phyloP scores from a whole-genome alignment of 305 asterid species.

The Vinca major region DNA sequence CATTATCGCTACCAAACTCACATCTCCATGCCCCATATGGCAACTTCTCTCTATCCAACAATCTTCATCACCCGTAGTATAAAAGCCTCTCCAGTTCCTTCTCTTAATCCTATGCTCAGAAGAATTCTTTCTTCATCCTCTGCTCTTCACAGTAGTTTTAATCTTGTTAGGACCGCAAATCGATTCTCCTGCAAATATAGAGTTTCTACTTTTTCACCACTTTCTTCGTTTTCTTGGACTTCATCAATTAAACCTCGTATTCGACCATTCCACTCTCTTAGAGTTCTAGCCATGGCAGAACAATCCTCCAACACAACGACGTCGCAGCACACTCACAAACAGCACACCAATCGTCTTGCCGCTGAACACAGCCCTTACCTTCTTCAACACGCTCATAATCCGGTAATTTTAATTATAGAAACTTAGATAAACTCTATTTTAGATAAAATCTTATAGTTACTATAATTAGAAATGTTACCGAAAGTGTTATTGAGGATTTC shows the following conservation, averaged over 20 bases:
- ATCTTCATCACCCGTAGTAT: constrained; percentile 4
- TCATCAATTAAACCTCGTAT: background rate
- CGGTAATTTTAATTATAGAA: constrained; percentile 28
- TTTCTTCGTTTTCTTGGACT: constrained; percentile 12
- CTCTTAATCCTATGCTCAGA: constrained; percentile 35
- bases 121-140: constrained; percentile 29
- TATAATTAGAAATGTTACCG: background rate
- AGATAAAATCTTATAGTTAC: too few species aligned
- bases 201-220: background rate
- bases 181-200: background rate
- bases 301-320: constrained; percentile 28
- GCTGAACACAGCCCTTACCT: constrained; percentile 89
- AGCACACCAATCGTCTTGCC: constrained; percentile 64
- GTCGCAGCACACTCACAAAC: constrained; percentile 33
- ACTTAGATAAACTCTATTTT: too few species aligned
- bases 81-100: constrained; percentile 6
- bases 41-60: constrained; percentile 17
- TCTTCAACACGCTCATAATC: constrained; percentile 94
- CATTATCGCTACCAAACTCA: constrained; percentile 8
- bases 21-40: constrained; percentile 13
- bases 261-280: constrained; percentile 32
- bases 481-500: too few species aligned
- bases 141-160: constrained; percentile 18
- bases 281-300: constrained; percentile 57
- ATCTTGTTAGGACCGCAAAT: constrained; percentile 6